These are phyloP conservation scores for Eucalyptus albens DNA, from an alignment of 345 rosid species.

Conservation along the genomic window DNA sequence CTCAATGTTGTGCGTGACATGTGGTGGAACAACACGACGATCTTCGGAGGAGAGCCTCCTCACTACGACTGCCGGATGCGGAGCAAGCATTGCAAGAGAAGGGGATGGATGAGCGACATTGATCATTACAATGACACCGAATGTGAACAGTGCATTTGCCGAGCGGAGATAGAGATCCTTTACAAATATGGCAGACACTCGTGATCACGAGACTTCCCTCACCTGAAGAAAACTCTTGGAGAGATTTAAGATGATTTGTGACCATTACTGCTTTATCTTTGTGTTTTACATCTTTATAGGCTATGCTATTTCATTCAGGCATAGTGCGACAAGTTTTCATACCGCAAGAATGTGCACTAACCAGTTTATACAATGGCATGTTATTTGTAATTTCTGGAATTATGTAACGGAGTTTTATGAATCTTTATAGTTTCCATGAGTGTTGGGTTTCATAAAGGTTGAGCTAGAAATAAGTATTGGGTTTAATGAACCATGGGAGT, in stretches of 20 bases:
- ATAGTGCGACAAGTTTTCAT: not conserved
- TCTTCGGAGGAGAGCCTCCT: not conserved
- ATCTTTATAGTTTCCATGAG: not conserved
- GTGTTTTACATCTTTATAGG: not conserved
- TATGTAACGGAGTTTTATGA: not conserved
- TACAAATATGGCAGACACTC: not conserved
- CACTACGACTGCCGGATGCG: not conserved
- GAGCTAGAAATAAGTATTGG: not conserved
- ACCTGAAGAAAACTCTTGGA: not conserved
- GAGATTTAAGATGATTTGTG: not conserved
- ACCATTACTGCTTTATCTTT: not conserved
- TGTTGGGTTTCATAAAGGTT: not conserved
- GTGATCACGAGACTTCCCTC: not conserved
- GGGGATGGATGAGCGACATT: not conserved
- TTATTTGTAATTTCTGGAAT: not conserved
- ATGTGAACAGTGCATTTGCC: not conserved
- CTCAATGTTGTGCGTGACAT: not conserved
- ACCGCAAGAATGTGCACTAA: not conserved
- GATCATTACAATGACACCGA: not conserved
- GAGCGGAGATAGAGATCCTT: not conserved
- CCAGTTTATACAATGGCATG: not conserved
- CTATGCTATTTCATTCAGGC: not conserved
- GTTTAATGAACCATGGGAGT: not conserved
- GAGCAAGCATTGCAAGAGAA: not conserved
- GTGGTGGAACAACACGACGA: not conserved